Evolutionary conservation across 2,329 filamentous ascomycete species (phyloP), one percentile per base, ranked within the genome.

Genomic region (Paecilomyces fulvus): DNA sequence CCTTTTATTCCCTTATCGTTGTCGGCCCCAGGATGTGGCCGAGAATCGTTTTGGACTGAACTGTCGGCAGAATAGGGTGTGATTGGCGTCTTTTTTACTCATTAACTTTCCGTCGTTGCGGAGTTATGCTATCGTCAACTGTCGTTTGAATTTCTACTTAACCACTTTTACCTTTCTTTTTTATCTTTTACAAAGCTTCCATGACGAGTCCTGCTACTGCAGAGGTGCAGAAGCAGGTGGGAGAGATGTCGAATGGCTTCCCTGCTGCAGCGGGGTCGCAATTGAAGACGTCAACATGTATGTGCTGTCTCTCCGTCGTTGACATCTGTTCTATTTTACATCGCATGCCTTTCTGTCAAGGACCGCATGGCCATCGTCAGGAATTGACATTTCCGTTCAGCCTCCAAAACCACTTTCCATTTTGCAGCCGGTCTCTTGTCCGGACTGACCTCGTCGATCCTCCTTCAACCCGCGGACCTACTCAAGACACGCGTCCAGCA

Each of bases 401-500:
- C 71, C 52, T 73, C 72, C 21, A 74, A 75, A 66, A 73, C 75
- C 5, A 68, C 83, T 63, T 91, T 90, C 71, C 94, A 97, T 76
- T 95, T 97, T 73, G 75, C 87, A 63, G 92, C 92, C 61, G 94
- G 94, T 60, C 83, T 97, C 56, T 84, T 84, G 67, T 96, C 92
- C 7, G 94, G 94, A 65, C 81, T 95, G 53, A 83, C 90, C 61
- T 94, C 91, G 54, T 92, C 94, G 55, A 85, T 95, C 58, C 85
- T 97, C 55, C 83, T 99, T 14, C 94, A 99, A 73, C 94, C 94
- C 25, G 88, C 94, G 67, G 94, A 99, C 75, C 86, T 99, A 3
- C 85, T 99, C 70, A 99, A 99, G 75, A 99, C 94, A 30, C 87
- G 94, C 51, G 86, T 97, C 46, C 94, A 99, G 71, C 94, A 97